These are phyloP conservation scores for Penicillium sp. DNA, from an alignment of 2,329 filamentous ascomycete species.

Conservation along the genomic window DNA sequence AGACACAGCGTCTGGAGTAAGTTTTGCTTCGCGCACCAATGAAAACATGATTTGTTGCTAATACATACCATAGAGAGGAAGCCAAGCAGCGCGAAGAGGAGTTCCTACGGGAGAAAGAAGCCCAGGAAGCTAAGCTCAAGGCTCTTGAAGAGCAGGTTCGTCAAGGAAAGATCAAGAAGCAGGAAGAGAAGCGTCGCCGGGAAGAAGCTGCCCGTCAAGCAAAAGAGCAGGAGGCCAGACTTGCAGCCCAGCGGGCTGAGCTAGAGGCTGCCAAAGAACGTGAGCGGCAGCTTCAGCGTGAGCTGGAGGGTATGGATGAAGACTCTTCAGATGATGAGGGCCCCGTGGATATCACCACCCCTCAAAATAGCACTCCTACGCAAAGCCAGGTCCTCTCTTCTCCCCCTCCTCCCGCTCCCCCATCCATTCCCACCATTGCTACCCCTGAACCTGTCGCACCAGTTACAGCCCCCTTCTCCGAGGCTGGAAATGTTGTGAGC, in stretches of 20 bases:
- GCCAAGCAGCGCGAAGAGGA: conserved; percentile 73
- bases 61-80: conserved; percentile 54
- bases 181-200: conserved; percentile 89
- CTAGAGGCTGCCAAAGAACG: conserved; percentile 86
- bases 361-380: conserved; percentile 54
- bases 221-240: conserved; percentile 78
- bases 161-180: conserved; percentile 89
- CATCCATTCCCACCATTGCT: conserved; percentile 26
- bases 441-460: conserved; percentile 22
- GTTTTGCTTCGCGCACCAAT: conserved; percentile 35
- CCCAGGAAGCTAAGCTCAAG: conserved; percentile 73
- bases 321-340: conserved; percentile 77
- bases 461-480: conserved; percentile 20
- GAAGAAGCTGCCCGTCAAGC: conserved; percentile 81
- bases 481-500: conserved; percentile 49
- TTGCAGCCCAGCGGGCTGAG: conserved; percentile 81
- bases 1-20: conserved; percentile 76
- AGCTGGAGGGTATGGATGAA: conserved; percentile 73
- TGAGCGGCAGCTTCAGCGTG: conserved; percentile 80
- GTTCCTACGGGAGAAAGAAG: conserved; percentile 70
- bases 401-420: conserved; percentile 30
- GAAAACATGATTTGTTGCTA: conserved; percentile 1
- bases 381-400: conserved; percentile 50
- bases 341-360: conserved; percentile 58
- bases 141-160: conserved; percentile 90